Conservation (phyloP, 73 alveolate species). For the Paramecium sexaurelia region DNA sequence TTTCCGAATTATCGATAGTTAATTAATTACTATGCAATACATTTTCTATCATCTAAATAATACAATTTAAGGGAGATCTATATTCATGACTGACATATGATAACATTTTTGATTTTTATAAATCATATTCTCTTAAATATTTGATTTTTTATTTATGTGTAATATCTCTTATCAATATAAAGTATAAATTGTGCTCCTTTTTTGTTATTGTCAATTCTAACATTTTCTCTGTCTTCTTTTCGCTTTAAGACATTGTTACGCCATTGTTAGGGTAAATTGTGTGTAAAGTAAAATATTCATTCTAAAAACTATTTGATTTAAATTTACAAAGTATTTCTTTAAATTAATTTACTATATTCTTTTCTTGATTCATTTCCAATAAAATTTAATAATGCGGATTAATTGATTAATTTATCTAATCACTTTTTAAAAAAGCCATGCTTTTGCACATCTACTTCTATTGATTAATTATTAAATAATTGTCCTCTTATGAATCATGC, state of each 20-base stretch:
- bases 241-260: background rate
- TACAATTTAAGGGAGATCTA: conserved; percentile 62
- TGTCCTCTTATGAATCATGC: background rate
- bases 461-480: background rate
- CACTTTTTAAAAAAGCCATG: background rate
- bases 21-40: background rate
- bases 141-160: conserved; percentile 60
- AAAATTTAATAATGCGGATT: background rate
- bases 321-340: background rate
- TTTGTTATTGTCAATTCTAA: background rate
- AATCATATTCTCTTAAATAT: conserved; percentile 55
- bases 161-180: conserved; percentile 52
- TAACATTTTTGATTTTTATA: conserved; percentile 60
- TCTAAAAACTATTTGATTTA: background rate
- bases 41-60: conserved; percentile 59
- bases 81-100: conserved; percentile 65
- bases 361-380: background rate
- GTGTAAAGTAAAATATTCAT: background rate
- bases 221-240: background rate
- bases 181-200: background rate
- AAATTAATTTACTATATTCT: background rate
- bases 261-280: background rate
- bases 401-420: background rate
- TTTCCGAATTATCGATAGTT: background rate
- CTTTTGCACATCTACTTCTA: background rate